Base-by-base conservation (phyloP, 106 monocot genomes). In the Dendrobium huoshanense region DNA sequence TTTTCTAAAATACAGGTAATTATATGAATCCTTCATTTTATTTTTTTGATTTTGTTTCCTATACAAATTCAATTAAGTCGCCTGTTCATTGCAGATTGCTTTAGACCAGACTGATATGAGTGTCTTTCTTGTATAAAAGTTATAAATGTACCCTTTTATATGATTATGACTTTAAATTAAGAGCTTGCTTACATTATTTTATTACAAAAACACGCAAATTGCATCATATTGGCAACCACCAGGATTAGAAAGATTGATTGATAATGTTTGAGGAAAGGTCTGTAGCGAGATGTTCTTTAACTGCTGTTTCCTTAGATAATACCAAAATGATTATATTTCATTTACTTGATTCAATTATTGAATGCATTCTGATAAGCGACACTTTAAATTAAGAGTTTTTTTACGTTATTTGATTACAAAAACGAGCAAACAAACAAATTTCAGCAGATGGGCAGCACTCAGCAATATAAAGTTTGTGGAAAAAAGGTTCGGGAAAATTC, bases 1-100 rank as follows among this genome's bases (percentile, higher is more conserved):
- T 44, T 79, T 68, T 33, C 79, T 78, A 81, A 84, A 55, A 81
- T 85, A 59, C 87, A 87, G 93, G 93, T 92, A 84, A 73, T 83
- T 77, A 72, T 31, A 31, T 43, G 43, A 44, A 33, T 4, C 70
- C 15, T 70, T 22, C 7, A 3, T 10, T 43, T 44, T 74, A 20
- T 19, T 11, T 43, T 20, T 74, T 41, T 0, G 0, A 8, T 74
- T 74, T 43, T 43, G 74, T 74, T 44, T n/a, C 16, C 25, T 41
- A 8, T 20, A 19, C 0, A 74, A 37, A 74, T n/a, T 74, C 20
- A n/a, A 74, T 20, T 74, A 20, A 11, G 6, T 44, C 19, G 31
- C 44, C 44, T 20, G 43, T 7, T 44, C 5, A 4, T 74, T 74
- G 70, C 10, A 37, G 7, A 37, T 33, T 70, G 22, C 5, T 70